phyloP scores from a whole-genome alignment of 2,329 filamentous ascomycete genomes.

The Ambrosiella xylebori region DNA sequence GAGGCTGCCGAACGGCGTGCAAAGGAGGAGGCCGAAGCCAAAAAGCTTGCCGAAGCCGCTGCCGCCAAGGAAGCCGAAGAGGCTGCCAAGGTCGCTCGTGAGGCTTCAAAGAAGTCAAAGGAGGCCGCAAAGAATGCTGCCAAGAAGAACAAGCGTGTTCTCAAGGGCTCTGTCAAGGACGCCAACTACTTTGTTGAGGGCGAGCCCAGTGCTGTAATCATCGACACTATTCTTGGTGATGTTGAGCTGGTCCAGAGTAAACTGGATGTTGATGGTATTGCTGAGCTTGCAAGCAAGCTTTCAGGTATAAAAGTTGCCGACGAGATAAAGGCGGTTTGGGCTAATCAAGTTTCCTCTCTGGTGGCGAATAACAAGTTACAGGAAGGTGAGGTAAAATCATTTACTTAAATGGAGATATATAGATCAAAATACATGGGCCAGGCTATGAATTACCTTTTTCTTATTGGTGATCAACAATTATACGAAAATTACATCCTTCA shows the following conservation, averaged over 20 bases:
- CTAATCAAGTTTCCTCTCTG: constrained; percentile 59
- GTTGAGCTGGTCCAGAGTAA: constrained; percentile 76
- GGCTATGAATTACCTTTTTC: no score
- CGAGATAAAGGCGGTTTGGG: constrained; percentile 76
- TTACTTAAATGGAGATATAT: constrained; percentile 23
- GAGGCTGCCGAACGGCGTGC: constrained; percentile 83
- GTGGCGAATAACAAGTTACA: constrained; percentile 72
- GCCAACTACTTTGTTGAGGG: constrained; percentile 83
- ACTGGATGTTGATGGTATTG: constrained; percentile 82
- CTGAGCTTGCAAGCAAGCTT: constrained; percentile 63
- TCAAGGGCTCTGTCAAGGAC: constrained; percentile 87
- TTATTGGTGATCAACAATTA: no score
- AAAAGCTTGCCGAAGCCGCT: constrained; percentile 69
- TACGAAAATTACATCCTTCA: no score
- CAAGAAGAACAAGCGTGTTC: constrained; percentile 99
- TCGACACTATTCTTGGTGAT: constrained; percentile 69
- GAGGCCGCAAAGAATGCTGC: constrained; percentile 96
- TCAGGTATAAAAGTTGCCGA: constrained; percentile 59
- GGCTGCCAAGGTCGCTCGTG: constrained; percentile 67
- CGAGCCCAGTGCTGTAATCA: constrained; percentile 55
- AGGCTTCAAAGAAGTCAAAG: constrained; percentile 85
- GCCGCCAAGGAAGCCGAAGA: constrained; percentile 71
- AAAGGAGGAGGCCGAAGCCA: constrained; percentile 66
- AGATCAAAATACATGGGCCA: neutral
- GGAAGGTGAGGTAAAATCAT: constrained; percentile 59